Base-by-base conservation (phyloP, 805 yeast species). In the Candida caryicola region DNA sequence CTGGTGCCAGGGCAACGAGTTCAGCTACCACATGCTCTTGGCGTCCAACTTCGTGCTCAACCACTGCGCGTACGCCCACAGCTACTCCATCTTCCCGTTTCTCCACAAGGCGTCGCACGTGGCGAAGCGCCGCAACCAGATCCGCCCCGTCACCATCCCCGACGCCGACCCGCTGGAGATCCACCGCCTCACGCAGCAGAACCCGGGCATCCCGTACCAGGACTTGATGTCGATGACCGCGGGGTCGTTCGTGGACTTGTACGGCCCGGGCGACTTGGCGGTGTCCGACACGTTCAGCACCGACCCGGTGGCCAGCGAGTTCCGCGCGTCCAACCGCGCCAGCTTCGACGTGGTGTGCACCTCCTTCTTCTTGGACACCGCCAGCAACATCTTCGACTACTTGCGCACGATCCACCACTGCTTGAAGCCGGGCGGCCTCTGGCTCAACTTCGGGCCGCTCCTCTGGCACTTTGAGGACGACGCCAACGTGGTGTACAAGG, bases 391-490 rank as follows among this genome's bases (percentile, higher is more conserved):
- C 17, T 66, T 81, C 9, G 85, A 81, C 33, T 81, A 80, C 46
- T 29, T 81, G 29, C 64, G 63, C 34, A 60, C 81, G 0, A 67
- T 81, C 2, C 55, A 60, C 27, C 66, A 75, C 47, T 65, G 74
- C 17, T 48, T 81, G 40, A 62, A 65, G 23, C 51, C 55, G 0
- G 61, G 57, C 16, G 86, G 83, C 0, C 39, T 59, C 13, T 81
- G 86, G 86, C 59, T 80, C 18, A 81, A 81, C 50, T 75, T 79
- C 51, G 89, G 89, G 0, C 88, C 87, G 0, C 58, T 81, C 31
- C 59, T 79, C 36, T 81, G 89, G 89, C 91, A 84, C 57, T 79
- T 72, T 51, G 89, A 82, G 47, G 74, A 73, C 39, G 75, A 71
- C 23, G 64, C 57, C 13, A 60, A 59, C 12, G 51, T 59, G 7